These are phyloP conservation scores for Elongisporangium anandrum DNA, from an alignment of 352 stramenopile genomes.

Conservation along the genomic window DNA sequence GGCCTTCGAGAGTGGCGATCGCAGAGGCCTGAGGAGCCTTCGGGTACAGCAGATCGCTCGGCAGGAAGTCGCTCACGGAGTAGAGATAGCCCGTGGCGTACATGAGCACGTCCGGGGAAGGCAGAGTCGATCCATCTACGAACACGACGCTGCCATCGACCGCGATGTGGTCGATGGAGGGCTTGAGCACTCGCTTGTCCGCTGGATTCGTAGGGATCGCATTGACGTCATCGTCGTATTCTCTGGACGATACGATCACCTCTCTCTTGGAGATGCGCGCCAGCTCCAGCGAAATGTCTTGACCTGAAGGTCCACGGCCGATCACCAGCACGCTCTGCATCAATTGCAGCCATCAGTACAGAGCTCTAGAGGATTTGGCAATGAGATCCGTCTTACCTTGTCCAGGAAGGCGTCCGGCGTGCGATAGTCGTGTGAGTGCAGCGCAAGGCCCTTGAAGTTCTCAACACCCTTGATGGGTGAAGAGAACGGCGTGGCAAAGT, in stretches of 20 bases:
- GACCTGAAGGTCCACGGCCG: conserved; percentile 58
- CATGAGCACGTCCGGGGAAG: conserved; percentile 66
- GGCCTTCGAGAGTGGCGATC: conserved; percentile 11
- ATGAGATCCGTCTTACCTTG: conserved; percentile 19
- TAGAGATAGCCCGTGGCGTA: conserved; percentile 78
- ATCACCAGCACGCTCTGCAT: conserved; percentile 56
- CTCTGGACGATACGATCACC: conserved; percentile 55
- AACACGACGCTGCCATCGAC: conserved; percentile 50
- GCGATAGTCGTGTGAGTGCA: conserved; percentile 59
- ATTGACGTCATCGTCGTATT: conserved; percentile 15
- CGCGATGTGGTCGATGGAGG: conserved; percentile 44
- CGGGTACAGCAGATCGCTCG: conserved; percentile 44
- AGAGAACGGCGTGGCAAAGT: conserved; percentile 59
- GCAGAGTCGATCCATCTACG: conserved; percentile 43
- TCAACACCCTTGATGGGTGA: conserved; percentile 48
- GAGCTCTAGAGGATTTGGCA: not conserved
- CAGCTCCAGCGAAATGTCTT: conserved; percentile 81
- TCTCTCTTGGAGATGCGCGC: conserved; percentile 25
- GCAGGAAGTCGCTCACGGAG: conserved; percentile 44
- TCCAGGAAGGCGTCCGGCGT: conserved; percentile 32
- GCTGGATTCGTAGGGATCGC: not conserved
- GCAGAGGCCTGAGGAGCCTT: conserved; percentile 6
- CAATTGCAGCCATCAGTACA: not conserved
- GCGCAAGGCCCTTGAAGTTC: conserved; percentile 29
- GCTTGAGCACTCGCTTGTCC: conserved; percentile 51